phyloP scores from a whole-genome alignment of 2,329 filamentous ascomycete genomes.

The Aspergillus fijiensis region DNA sequence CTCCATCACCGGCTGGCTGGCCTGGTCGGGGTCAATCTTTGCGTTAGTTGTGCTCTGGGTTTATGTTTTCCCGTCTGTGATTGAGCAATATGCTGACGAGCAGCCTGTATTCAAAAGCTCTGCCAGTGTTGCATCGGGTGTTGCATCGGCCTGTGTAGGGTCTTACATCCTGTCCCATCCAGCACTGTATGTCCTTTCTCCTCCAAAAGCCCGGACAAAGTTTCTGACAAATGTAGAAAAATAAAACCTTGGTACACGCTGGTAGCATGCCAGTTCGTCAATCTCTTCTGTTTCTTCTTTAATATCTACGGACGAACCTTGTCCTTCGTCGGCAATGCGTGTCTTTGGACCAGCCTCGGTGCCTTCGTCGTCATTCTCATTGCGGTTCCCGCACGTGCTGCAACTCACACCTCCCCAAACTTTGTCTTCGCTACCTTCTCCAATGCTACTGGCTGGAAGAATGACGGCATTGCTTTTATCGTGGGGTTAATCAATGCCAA shows the following conservation, averaged over 20 bases:
- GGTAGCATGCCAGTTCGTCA: constrained; percentile 49
- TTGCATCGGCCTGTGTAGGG: constrained; percentile 51
- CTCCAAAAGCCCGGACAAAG: too few relatives aligned
- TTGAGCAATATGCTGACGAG: too few relatives aligned
- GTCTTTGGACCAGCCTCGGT: constrained; percentile 48
- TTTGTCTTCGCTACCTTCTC: constrained; percentile 56
- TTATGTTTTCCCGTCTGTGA: too few relatives aligned
- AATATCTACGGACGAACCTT: constrained; percentile 44
- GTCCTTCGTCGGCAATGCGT: constrained; percentile 41
- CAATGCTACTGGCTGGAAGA: too few relatives aligned
- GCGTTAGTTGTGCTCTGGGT: too few relatives aligned
- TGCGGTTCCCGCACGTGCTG: constrained; percentile 47
- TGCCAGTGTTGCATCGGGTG: constrained; percentile 52
- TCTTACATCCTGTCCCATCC: constrained; percentile 55
- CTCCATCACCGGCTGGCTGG: constrained; percentile 53
- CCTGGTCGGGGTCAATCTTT: constrained; percentile 55
- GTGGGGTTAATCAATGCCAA: too few relatives aligned
- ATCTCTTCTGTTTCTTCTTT: constrained; percentile 50
- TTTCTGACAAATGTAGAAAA: too few relatives aligned
- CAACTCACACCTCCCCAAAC: constrained; percentile 45
- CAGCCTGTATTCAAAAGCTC: constrained; percentile 33
- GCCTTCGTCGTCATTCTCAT: constrained; percentile 52
- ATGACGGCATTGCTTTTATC: too few relatives aligned
- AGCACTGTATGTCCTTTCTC: constrained; percentile 45
- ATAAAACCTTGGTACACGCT: constrained; percentile 38